Base-by-base conservation (phyloP, 164 flowering plant species). In the Taxillus chinensis region DNA sequence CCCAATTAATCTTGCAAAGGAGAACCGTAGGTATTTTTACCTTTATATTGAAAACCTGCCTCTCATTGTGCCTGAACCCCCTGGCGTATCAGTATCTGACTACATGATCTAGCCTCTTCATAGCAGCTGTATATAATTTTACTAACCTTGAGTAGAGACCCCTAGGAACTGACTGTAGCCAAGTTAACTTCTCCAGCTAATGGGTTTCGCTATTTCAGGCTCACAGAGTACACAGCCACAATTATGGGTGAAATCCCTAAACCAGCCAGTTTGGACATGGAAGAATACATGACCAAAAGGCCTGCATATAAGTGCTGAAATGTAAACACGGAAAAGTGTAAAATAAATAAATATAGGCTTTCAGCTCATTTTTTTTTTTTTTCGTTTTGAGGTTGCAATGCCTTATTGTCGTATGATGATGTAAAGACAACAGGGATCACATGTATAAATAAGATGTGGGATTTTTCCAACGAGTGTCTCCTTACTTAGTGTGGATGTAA, bases 1-100 rank as follows among this genome's bases (percentile, higher is more conserved):
- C 64, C 54, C 75, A 2, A 45, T 56, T 13, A 77, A 77, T 60
- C 73, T 92, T 45, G 85, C 86, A 11, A 77, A 73, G 65, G 92
- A 92, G 60, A 85, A 85, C 65, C 60, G 87, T 38, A 68, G 80
- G 51, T 68, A 77, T 17, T 85, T 92, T 72, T 86, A 76, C 69
- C 75, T 78, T 39, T 92, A 85, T 63, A 70, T 88, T 1, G 83
- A 85, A 12, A 75, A 62, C 17, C 68, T 90, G 63, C 93, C 93
- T 61, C 72, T 71, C 49, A 41, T 71, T 27, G 64, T 72, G 43
- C 79, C 82, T 0, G 87, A 84, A 1, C 73, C 68, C 41, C 13
- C 45, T 6, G 78, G 76, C 61, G 66, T 82, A 56, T 67, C 75
- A 41, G 67, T 82, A 53, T 75, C 62, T 66, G 89, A 82, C 68